Evolutionary conservation across 129 eudicot species (phyloP).

Genomic region (Heracleum sosnowskyi): DNA sequence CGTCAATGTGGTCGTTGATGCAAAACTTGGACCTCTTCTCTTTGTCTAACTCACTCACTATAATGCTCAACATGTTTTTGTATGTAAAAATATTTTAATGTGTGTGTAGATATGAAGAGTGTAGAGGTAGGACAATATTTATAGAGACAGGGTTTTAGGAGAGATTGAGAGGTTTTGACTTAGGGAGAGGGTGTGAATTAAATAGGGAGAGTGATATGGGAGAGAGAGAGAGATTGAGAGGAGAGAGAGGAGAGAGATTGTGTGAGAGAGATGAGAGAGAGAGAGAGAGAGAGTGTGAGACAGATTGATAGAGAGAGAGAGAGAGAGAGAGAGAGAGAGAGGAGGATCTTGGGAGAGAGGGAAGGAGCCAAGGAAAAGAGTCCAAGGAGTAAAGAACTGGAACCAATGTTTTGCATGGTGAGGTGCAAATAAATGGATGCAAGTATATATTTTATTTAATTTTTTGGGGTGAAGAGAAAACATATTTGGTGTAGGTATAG

Average conservation of each 20-base stretch:
- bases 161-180: slow-evolving; percentile 4
- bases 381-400: slow-evolving; percentile 38
- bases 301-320: too few species aligned
- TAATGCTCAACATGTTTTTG: slow-evolving; percentile 5
- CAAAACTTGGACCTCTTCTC: slow-evolving; percentile 23
- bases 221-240: slow-evolving; percentile 10
- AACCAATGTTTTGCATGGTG: slow-evolving; percentile 17
- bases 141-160: background rate
- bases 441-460: background rate
- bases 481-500: slow-evolving; percentile 17
- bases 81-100: slow-evolving; percentile 25
- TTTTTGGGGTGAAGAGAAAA: slow-evolving; percentile 19
- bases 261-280: background rate
- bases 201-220: slow-evolving; percentile 1
- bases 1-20: slow-evolving; percentile 68
- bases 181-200: background rate
- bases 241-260: background rate
- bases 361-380: slow-evolving; percentile 44
- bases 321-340: background rate
- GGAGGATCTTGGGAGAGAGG: slow-evolving; percentile 37
- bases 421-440: background rate
- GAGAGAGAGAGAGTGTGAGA: background rate
- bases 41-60: background rate
- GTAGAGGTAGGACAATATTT: background rate
- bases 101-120: background rate